Evolutionary conservation across 345 rosid species (phyloP).

Genomic region (Dovyalis caffra): DNA sequence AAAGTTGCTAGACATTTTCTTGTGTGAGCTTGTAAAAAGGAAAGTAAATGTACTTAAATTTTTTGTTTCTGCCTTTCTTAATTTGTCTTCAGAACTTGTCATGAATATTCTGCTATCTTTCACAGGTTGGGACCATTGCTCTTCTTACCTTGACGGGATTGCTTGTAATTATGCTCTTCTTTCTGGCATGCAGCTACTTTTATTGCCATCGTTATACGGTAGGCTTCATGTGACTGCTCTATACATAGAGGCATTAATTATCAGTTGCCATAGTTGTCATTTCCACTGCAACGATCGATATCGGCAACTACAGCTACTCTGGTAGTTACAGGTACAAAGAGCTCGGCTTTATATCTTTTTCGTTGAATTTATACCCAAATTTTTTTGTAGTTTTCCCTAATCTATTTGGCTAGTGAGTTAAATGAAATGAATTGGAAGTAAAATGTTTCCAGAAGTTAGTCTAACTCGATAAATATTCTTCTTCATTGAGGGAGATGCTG

Average conservation of each 20-base stretch:
- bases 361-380: neutral
- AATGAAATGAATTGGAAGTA: neutral
- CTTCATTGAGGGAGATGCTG: too few species aligned
- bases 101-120: neutral
- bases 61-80: neutral
- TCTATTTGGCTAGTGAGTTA: neutral
- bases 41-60: neutral
- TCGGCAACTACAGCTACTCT: constrained; percentile 54
- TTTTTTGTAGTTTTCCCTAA: neutral
- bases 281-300: constrained; percentile 58
- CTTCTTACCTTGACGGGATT: constrained; percentile 70
- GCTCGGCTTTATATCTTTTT: neutral
- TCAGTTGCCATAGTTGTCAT: constrained; percentile 67
- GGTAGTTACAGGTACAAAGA: constrained; percentile 58
- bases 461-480: neutral
- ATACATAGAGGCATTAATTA: constrained; percentile 78
- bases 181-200: constrained; percentile 73
- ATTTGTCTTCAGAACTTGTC: neutral
- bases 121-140: constrained; percentile 73
- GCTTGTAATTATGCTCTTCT: constrained; percentile 69
- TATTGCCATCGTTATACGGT: constrained; percentile 72
- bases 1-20: neutral
- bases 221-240: constrained; percentile 72
- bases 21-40: too few species aligned
- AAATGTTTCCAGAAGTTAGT: neutral